Conservation (phyloP, 805 yeast genomes). For the Blastobotrys parvus region DNA sequence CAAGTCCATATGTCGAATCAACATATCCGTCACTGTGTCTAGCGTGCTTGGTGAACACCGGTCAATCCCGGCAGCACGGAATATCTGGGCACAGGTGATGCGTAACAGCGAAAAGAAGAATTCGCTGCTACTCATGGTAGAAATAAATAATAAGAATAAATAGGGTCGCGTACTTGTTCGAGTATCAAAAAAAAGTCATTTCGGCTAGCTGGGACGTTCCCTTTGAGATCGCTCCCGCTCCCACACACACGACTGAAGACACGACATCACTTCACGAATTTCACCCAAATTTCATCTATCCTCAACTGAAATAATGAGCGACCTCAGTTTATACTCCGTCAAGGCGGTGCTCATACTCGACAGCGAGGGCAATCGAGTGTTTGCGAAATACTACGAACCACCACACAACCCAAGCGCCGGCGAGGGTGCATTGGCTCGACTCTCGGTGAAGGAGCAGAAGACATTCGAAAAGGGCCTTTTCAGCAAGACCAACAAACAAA, state of each 20-base stretch:
- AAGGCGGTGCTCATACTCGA: slow-evolving; percentile 77
- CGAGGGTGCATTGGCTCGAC: slow-evolving; percentile 2
- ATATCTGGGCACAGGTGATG: slow-evolving; percentile 44
- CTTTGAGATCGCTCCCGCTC: too few species aligned
- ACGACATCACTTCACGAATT: too few species aligned
- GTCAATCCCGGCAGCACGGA: slow-evolving; percentile 80
- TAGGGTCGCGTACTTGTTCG: background rate
- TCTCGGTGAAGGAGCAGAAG: slow-evolving; percentile 39
- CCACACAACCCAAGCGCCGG: slow-evolving; percentile 36
- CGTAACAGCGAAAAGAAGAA: slow-evolving; percentile 42
- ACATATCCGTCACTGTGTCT: slow-evolving; percentile 70
- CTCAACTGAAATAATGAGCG: too few species aligned
- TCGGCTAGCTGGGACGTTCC: too few species aligned
- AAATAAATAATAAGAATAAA: too few species aligned
- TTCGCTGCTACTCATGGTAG: slow-evolving; percentile 23
- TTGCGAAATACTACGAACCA: slow-evolving; percentile 74
- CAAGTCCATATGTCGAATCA: slow-evolving; percentile 52
- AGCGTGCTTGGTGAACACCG: slow-evolving; percentile 62
- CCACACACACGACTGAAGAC: too few species aligned
- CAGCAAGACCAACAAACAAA: slow-evolving; percentile 68
- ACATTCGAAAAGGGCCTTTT: slow-evolving; percentile 69
- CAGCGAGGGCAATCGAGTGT: slow-evolving; percentile 68
- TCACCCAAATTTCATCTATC: too few species aligned
- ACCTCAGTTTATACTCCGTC: slow-evolving; percentile 53
- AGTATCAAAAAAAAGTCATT: background rate